Percentiles rank a stretch among this genome's conserved stretches.
Evolutionary conservation across 2,329 filamentous ascomycete genomes (phyloP).

Genomic region (Cladosporium sp.): DNA sequence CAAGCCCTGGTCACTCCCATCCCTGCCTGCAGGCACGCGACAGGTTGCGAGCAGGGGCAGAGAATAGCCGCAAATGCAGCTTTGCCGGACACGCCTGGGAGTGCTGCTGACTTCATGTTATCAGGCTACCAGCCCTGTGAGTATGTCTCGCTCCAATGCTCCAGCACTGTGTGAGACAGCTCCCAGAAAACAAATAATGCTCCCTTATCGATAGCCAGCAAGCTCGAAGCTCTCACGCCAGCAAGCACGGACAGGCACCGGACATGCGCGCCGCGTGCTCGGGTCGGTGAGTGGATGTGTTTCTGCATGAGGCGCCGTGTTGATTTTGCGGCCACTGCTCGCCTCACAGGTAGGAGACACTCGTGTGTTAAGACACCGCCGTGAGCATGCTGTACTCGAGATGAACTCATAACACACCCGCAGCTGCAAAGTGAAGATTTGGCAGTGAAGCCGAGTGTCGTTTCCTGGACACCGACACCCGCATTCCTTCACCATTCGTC

Average conservation of each 20-base stretch:
- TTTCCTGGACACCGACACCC: conserved; percentile 6
- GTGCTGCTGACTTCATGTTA: background rate
- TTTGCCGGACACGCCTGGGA: background rate
- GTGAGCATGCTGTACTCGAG: background rate
- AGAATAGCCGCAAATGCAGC: background rate
- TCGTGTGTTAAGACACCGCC: background rate
- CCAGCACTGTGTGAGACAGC: background rate
- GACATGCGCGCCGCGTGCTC: background rate
- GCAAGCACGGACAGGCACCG: background rate
- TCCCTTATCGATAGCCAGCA: background rate
- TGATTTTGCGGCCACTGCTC: background rate
- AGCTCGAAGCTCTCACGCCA: background rate
- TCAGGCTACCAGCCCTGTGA: background rate
- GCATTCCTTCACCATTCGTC: conserved; percentile 5
- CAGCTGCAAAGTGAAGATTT: background rate
- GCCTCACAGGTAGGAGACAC: background rate
- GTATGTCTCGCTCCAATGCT: background rate
- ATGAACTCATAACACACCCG: background rate
- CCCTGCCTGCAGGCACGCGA: conserved; percentile 1
- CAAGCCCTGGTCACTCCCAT: background rate
- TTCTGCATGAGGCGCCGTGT: background rate
- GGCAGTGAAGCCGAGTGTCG: background rate
- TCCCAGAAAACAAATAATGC: background rate
- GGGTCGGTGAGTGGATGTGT: conserved; percentile 3
- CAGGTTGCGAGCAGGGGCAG: background rate